Percentiles rank a stretch among this genome's conserved stretches.
phyloP scores from a whole-genome alignment of 768 basidiomycete genomes.

The Pisolithus albus region DNA sequence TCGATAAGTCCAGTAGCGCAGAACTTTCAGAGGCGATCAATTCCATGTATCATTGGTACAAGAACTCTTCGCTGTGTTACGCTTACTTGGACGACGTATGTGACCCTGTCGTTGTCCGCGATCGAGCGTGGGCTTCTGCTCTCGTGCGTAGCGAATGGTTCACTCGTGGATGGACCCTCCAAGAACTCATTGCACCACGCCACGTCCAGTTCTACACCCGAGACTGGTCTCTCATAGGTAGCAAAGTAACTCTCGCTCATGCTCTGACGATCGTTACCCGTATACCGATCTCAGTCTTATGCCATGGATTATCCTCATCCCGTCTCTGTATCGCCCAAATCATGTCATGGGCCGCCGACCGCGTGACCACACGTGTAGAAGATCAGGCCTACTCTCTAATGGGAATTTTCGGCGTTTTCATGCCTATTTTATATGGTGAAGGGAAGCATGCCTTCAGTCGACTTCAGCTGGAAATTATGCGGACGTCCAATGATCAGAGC shows the following conservation, averaged over 20 bases:
- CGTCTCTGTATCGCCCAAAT: background rate
- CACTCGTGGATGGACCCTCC: conserved; percentile 25
- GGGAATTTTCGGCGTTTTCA: conserved; percentile 8
- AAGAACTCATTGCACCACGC: conserved; percentile 26
- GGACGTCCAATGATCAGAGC: background rate
- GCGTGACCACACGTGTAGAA: conserved; percentile 12
- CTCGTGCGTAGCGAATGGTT: conserved; percentile 25
- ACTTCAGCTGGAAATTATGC: conserved; percentile 6
- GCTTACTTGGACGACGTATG: conserved; percentile 22
- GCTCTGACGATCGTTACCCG: background rate
- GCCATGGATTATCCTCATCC: background rate
- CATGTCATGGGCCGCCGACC: conserved; percentile 10
- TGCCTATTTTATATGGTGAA: conserved; percentile 13
- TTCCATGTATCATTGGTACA: conserved; percentile 31
- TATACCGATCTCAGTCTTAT: background rate
- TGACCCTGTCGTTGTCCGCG: background rate
- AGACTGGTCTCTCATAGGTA: conserved; percentile 19
- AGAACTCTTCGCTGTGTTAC: conserved; percentile 19
- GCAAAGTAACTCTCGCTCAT: background rate
- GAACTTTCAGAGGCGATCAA: conserved; percentile 27
- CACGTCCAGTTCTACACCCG: conserved; percentile 19
- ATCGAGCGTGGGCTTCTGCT: background rate
- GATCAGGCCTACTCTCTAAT: conserved; percentile 14
- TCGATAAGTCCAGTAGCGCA: conserved; percentile 20
- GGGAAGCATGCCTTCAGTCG: conserved; percentile 6